Percentiles rank a stretch among this genome's conserved stretches.
phyloP scores from a whole-genome alignment of 441 rosid genomes.

The Erodium texanum region DNA sequence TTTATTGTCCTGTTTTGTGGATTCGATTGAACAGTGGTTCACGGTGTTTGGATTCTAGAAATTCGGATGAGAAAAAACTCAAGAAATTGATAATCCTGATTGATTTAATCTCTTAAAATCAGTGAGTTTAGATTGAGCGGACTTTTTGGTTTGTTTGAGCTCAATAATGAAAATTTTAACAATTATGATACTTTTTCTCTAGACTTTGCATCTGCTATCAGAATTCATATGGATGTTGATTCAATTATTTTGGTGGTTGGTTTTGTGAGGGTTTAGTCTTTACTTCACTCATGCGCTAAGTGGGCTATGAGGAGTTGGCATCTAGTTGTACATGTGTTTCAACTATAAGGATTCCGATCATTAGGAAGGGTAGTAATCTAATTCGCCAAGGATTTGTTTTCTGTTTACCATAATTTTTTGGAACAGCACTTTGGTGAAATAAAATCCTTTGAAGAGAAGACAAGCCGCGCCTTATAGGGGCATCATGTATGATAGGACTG shows the following conservation, averaged over 20 bases:
- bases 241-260: neutral
- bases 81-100: neutral
- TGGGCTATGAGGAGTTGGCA: neutral
- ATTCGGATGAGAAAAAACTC: neutral
- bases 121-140: neutral
- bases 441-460: no score
- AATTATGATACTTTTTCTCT: neutral
- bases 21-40: no score
- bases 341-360: neutral
- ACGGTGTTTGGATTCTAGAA: no score
- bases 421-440: no score
- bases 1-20: no score
- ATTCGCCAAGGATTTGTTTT: no score
- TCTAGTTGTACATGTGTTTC: neutral
- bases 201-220: neutral
- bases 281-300: neutral
- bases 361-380: neutral
- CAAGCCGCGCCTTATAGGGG: no score
- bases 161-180: neutral
- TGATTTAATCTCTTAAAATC: neutral
- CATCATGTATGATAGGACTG: no score
- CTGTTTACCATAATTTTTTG: no score
- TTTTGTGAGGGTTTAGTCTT: neutral
- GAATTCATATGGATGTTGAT: neutral
- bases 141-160: neutral